Conservation (phyloP, 106 monocot species). For the Apostasia shenzhenica region DNA sequence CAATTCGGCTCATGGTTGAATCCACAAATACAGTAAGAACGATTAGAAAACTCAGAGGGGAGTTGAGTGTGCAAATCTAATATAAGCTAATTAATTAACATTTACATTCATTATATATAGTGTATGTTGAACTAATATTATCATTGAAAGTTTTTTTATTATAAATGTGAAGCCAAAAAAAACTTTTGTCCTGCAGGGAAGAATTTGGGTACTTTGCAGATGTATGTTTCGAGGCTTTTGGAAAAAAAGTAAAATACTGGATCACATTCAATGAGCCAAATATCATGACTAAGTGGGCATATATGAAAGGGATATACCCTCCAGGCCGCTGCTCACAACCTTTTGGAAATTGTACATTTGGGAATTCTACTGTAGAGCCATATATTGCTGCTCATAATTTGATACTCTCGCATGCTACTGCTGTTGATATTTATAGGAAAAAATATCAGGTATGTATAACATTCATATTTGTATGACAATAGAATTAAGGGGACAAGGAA, state of each 20-base stretch:
- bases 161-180: too few relatives aligned
- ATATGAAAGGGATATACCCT: constrained; percentile 20
- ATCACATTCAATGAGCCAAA: constrained; percentile 56
- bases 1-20: constrained; percentile 40
- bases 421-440: constrained; percentile 3
- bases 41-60: background rate
- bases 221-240: constrained; percentile 44
- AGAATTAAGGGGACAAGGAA: too few relatives aligned
- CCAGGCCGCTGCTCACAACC: constrained; percentile 30
- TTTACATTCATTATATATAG: too few relatives aligned
- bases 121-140: too few relatives aligned
- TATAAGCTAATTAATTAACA: too few relatives aligned
- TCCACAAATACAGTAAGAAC: constrained; percentile 47
- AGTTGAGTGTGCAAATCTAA: too few relatives aligned
- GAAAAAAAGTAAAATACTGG: constrained; percentile 57
- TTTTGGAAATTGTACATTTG: constrained; percentile 12
- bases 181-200: constrained; percentile 18
- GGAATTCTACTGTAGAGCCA: constrained; percentile 9
- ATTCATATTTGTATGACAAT: too few relatives aligned
- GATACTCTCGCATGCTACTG: constrained; percentile 13
- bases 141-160: too few relatives aligned
- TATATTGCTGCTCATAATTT: constrained; percentile 16
- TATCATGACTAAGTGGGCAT: constrained; percentile 16
- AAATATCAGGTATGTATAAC: constrained; percentile 6
- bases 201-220: constrained; percentile 47